These are phyloP conservation scores for Pseudoneurospora amorphoporcata DNA, from an alignment of 495 filamentous ascomycete species.

Conservation along the genomic window DNA sequence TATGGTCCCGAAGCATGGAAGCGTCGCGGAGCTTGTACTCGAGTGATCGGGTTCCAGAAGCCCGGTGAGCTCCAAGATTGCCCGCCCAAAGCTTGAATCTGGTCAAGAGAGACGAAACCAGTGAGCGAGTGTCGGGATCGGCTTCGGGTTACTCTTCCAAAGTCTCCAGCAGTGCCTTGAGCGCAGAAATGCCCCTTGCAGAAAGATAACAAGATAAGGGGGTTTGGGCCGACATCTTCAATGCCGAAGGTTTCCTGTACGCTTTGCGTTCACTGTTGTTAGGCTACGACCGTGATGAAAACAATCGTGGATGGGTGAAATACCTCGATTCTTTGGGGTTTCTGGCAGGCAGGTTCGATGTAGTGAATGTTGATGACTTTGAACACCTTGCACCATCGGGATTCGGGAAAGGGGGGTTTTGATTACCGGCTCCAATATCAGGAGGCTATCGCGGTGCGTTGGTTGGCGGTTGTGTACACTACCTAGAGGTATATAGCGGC, in stretches of 20 bases:
- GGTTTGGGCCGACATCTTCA: neutral
- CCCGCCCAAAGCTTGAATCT: constrained; percentile 4
- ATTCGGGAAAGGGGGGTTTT: neutral
- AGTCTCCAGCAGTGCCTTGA: neutral
- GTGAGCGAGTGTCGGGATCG: neutral
- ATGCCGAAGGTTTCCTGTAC: neutral
- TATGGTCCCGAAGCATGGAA: constrained; percentile 11
- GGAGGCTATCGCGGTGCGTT: neutral
- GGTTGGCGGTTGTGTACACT: neutral
- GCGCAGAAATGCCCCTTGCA: neutral
- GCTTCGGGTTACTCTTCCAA: neutral
- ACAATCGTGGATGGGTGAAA: neutral
- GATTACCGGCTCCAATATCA: neutral
- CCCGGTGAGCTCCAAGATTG: constrained; percentile 3
- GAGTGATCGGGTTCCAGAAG: constrained; percentile 1
- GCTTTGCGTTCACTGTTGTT: neutral
- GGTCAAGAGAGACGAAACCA: constrained; percentile 1
- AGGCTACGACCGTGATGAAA: neutral
- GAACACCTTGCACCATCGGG: neutral
- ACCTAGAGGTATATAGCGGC: no score
- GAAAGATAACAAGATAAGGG: neutral
- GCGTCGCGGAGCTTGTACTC: constrained; percentile 3
- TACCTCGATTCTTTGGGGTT: neutral
- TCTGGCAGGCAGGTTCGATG: neutral
- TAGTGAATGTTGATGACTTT: neutral